phyloP scores from a whole-genome alignment of 306 rosid species.

The Corylus heterophylla region DNA sequence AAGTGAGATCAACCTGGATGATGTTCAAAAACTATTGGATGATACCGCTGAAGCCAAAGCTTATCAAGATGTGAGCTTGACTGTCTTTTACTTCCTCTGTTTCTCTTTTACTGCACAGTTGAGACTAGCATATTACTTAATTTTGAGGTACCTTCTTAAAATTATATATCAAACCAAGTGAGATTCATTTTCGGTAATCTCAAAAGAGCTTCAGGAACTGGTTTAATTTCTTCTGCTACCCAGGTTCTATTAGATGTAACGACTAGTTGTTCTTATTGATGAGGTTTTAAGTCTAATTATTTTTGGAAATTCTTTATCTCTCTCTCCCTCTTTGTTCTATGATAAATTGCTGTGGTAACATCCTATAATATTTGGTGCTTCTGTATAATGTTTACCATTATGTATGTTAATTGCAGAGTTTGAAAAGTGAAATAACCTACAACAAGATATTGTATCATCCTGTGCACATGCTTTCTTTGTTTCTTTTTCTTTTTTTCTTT shows the following conservation, averaged over 20 bases:
- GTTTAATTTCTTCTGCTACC: background rate
- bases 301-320: background rate
- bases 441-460: background rate
- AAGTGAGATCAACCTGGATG: constrained; percentile 90
- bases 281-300: background rate
- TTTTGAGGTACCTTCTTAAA: background rate
- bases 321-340: background rate
- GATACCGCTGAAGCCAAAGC: constrained; percentile 94
- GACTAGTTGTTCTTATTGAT: background rate
- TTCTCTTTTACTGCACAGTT: constrained; percentile 23
- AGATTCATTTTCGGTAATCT: background rate
- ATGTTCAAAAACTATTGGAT: constrained; percentile 92
- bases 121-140: background rate
- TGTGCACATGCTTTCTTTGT: background rate
- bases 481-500: background rate
- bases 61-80: constrained; percentile 89
- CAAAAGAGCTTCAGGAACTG: background rate
- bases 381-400: background rate
- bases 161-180: background rate
- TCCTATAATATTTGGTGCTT: background rate
- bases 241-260: background rate
- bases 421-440: background rate
- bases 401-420: background rate
- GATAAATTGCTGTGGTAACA: background rate
- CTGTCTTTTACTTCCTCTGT: constrained; percentile 11